Percentiles rank a stretch among this genome's conserved stretches.
Conservation (phyloP, 352 stramenopile species). For the Phytophthora parvispora region DNA sequence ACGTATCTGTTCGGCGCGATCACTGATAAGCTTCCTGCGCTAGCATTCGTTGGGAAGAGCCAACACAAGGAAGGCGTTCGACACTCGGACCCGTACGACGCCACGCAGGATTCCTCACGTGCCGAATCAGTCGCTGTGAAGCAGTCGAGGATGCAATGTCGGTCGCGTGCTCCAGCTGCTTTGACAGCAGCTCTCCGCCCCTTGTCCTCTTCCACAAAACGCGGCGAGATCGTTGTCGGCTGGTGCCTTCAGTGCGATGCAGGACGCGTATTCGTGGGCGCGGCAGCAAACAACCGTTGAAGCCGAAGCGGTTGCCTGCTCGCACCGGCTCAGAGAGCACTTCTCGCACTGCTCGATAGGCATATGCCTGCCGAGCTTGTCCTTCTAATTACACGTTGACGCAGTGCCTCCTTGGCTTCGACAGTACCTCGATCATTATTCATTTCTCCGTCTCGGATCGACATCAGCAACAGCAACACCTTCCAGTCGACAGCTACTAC, state of each 20-base stretch:
- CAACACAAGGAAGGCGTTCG: constrained; percentile 4
- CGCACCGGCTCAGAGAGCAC: constrained; percentile 7
- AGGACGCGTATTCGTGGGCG: constrained; percentile 9
- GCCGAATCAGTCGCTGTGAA: constrained; percentile 1
- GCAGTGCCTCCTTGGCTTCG: neutral
- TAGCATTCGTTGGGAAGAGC: neutral
- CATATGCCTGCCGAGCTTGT: constrained; percentile 8
- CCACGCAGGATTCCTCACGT: constrained; percentile 15
- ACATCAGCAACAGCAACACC: constrained; percentile 3
- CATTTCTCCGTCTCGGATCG: constrained; percentile 6
- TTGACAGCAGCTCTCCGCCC: constrained; percentile 17
- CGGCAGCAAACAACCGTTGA: constrained; percentile 7
- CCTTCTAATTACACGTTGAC: constrained; percentile 9
- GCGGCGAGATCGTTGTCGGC: constrained; percentile 22
- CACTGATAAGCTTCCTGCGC: neutral
- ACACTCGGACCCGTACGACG: constrained; percentile 15
- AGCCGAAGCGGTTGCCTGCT: constrained; percentile 8
- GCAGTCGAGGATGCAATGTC: neutral
- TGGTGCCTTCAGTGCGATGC: constrained; percentile 22
- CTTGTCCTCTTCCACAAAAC: constrained; percentile 16
- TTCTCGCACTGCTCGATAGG: constrained; percentile 4
- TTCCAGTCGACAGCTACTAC: neutral
- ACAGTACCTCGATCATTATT: constrained; percentile 20
- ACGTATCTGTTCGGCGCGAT: neutral
- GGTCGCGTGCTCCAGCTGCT: constrained; percentile 19